phyloP scores from a whole-genome alignment of 2,329 filamentous ascomycete species.

The Calonectria henricotiae region DNA sequence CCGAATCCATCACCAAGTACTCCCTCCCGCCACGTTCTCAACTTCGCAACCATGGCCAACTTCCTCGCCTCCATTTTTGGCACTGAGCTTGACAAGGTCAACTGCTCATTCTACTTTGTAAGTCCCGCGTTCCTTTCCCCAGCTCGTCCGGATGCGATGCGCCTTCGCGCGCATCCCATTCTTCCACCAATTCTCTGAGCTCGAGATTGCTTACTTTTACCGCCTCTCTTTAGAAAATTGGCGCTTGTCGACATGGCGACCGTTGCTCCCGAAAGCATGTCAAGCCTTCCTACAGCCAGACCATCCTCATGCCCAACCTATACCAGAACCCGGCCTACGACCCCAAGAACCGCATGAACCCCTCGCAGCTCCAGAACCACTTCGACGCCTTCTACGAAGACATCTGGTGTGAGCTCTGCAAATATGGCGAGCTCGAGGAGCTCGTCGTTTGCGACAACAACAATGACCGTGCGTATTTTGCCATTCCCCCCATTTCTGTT shows the following conservation, averaged over 20 bases:
- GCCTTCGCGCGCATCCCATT: not conserved
- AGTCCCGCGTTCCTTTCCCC: conserved; percentile 40
- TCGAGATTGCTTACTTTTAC: conserved; percentile 28
- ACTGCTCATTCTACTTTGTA: conserved; percentile 94
- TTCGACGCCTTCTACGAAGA: conserved; percentile 99
- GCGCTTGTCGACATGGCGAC: conserved; percentile 97
- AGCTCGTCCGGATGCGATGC: not conserved
- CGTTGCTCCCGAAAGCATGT: conserved; percentile 99
- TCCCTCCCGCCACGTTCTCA: conserved; percentile 27
- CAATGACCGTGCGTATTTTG: conserved; percentile 84
- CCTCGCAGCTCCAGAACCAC: conserved; percentile 97
- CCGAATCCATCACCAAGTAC: conserved; percentile 27
- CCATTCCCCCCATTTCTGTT: not conserved
- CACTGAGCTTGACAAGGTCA: conserved; percentile 99
- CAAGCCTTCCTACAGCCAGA: conserved; percentile 98
- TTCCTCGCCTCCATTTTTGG: conserved; percentile 99
- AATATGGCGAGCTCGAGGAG: conserved; percentile 97
- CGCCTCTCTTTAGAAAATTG: conserved; percentile 85
- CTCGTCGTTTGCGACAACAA: conserved; percentile 99
- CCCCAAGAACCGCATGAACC: conserved; percentile 96
- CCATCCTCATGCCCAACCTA: conserved; percentile 96
- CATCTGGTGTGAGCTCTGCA: conserved; percentile 99
- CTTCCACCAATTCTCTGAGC: not conserved
- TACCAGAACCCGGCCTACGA: conserved; percentile 99
- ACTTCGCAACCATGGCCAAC: conserved; percentile 81